phyloP scores from a whole-genome alignment of 1,284 basidiomycete genomes.

The Cutaneotrichosporon sp. region DNA sequence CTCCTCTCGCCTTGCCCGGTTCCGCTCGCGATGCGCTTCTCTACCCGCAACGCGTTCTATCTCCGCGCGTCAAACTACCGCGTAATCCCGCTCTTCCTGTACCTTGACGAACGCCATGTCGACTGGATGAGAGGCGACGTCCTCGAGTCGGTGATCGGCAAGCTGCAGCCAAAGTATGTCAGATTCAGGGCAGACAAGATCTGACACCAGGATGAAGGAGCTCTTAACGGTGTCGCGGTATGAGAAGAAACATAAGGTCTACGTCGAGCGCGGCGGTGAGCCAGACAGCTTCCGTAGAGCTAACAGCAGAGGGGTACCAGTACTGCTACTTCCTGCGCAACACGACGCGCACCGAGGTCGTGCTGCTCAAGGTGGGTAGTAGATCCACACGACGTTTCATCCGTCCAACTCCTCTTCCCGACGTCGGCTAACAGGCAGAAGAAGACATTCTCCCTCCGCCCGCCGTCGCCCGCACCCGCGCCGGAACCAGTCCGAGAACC shows the following conservation, averaged over 20 bases:
- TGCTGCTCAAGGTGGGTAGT: slow-evolving; percentile 39
- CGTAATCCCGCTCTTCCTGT: slow-evolving; percentile 47
- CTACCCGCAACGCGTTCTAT: slow-evolving; percentile 50
- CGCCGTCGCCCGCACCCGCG: slow-evolving; percentile 40
- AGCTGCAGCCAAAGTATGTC: slow-evolving; percentile 40
- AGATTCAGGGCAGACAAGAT: no score
- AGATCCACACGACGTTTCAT: no score
- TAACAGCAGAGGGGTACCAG: slow-evolving; percentile 43
- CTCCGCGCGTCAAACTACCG: slow-evolving; percentile 49
- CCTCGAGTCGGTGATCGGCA: slow-evolving; percentile 45
- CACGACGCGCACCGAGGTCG: slow-evolving; percentile 49
- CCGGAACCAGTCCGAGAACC: slow-evolving; percentile 5
- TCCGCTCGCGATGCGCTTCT: slow-evolving; percentile 43
- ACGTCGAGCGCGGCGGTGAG: slow-evolving; percentile 50
- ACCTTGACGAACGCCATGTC: slow-evolving; percentile 52
- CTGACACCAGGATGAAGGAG: slow-evolving; percentile 29
- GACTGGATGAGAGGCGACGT: slow-evolving; percentile 50
- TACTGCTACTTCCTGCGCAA: slow-evolving; percentile 51
- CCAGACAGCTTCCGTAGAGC: not conserved
- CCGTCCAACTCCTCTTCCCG: not conserved
- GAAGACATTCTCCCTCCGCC: slow-evolving; percentile 42
- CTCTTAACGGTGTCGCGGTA: slow-evolving; percentile 31
- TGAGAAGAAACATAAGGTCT: slow-evolving; percentile 47
- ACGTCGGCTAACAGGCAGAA: slow-evolving; percentile 29
- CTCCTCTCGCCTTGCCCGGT: not conserved